A percentile compares a stretch with the other conserved stretches of the same genome.
phyloP scores from a whole-genome alignment of 495 filamentous ascomycete genomes.

The Chlorociboria aeruginascens region DNA sequence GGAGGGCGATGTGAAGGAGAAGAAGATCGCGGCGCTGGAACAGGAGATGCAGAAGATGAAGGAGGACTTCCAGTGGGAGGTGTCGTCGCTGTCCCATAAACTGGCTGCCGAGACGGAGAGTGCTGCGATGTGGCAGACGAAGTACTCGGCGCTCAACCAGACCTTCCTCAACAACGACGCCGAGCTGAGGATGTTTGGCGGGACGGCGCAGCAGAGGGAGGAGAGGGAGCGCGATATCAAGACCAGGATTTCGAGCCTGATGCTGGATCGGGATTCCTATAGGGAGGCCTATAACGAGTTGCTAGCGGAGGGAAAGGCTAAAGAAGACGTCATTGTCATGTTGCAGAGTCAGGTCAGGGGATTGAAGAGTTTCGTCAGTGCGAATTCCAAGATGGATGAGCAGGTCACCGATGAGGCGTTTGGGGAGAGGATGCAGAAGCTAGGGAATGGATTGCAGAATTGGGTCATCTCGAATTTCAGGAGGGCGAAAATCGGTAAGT shows the following conservation, averaged over 20 bases:
- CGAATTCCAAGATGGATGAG: conserved; percentile 30
- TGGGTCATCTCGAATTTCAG: conserved; percentile 45
- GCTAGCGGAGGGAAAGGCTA: conserved; percentile 23
- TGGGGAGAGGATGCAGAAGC: conserved; percentile 30
- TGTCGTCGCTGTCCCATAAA: conserved; percentile 33
- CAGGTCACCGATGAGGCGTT: conserved; percentile 44
- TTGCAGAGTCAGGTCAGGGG: conserved; percentile 36
- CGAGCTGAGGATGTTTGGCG: conserved; percentile 29
- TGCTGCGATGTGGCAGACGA: conserved; percentile 34
- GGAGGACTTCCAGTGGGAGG: conserved; percentile 31
- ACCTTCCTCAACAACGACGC: conserved; percentile 29
- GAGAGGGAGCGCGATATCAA: conserved; percentile 22
- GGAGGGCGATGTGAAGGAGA: conserved; percentile 23
- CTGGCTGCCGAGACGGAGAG: conserved; percentile 32
- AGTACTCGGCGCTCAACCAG: conserved; percentile 30
- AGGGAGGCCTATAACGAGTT: conserved; percentile 29
- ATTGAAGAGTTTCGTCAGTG: conserved; percentile 44
- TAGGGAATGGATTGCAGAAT: conserved; percentile 45
- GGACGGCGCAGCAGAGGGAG: conserved; percentile 24
- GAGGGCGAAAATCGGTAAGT: conserved; percentile 36
- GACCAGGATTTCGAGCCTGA: conserved; percentile 14
- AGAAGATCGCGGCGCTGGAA: conserved; percentile 32
- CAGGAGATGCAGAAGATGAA: conserved; percentile 31
- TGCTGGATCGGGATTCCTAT: conserved; percentile 31
- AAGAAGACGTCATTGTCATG: conserved; percentile 31